These are phyloP conservation scores for Fusarium piperis DNA, from an alignment of 2,329 filamentous ascomycete genomes.

Conservation along the genomic window DNA sequence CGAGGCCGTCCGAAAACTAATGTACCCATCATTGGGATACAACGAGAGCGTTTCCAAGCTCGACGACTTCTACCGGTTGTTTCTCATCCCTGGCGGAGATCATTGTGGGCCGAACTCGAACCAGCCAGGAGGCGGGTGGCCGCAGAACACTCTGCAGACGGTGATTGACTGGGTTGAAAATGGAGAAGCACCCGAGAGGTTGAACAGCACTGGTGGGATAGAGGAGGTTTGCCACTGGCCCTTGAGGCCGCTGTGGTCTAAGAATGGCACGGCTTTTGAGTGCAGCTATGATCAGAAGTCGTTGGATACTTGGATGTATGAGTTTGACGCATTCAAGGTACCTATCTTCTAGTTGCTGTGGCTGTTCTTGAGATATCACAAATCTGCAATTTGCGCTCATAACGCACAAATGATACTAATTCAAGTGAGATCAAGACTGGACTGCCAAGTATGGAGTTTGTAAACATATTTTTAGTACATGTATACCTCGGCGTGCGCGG, in stretches of 20 bases:
- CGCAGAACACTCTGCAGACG: constrained; percentile 72
- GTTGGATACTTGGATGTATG: constrained; percentile 21
- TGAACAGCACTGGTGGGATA: constrained; percentile 41
- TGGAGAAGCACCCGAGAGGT: constrained; percentile 44
- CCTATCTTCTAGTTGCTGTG: constrained; percentile 3
- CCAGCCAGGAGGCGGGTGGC: constrained; percentile 54
- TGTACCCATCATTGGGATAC: constrained; percentile 46
- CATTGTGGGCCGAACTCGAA: constrained; percentile 59
- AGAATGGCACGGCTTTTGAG: not conserved
- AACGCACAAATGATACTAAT: too few species aligned
- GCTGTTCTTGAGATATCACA: too few species aligned
- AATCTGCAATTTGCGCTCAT: too few species aligned
- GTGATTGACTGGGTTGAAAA: constrained; percentile 76
- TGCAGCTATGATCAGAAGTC: constrained; percentile 26
- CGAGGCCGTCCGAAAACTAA: constrained; percentile 60
- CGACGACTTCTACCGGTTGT: constrained; percentile 64
- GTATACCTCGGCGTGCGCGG: too few species aligned
- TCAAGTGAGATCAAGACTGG: too few species aligned
- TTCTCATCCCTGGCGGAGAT: constrained; percentile 62
- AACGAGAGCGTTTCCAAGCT: constrained; percentile 53
- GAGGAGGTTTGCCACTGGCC: constrained; percentile 52
- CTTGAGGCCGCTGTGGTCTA: constrained; percentile 25
- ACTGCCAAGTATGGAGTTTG: too few species aligned
- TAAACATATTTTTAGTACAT: too few species aligned
- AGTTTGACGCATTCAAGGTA: constrained; percentile 23